Conservation (phyloP, 1,284 basidiomycete genomes). For the Rhodofomes roseus region DNA sequence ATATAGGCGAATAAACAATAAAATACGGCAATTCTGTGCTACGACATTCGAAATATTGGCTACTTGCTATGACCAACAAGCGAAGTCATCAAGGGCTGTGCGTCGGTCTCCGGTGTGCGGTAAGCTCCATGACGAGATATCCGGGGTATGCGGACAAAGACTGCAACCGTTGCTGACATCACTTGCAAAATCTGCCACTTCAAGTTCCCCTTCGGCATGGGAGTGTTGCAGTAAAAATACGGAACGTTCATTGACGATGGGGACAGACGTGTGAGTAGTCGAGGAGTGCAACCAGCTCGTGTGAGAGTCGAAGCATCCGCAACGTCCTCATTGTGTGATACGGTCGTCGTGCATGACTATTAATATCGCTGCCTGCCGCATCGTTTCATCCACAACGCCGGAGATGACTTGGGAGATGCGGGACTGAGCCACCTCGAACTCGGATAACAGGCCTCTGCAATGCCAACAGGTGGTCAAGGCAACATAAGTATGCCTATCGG, state of each 20-base stretch:
- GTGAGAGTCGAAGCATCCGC: background rate
- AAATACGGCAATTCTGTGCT: too few relatives aligned
- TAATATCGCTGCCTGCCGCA: background rate
- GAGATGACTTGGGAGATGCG: background rate
- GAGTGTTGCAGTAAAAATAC: background rate
- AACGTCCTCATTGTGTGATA: too few relatives aligned
- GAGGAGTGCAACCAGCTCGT: background rate
- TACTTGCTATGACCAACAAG: too few relatives aligned
- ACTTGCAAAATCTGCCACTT: background rate
- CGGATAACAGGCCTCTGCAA: background rate
- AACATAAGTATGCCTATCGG: too few relatives aligned
- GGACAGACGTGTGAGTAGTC: background rate
- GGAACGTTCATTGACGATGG: background rate
- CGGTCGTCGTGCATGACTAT: too few relatives aligned
- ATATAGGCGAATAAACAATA: too few relatives aligned
- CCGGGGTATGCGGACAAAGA: background rate
- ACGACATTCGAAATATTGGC: too few relatives aligned
- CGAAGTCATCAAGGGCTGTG: background rate
- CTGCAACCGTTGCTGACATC: background rate
- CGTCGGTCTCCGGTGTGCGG: background rate
- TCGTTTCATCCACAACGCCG: background rate
- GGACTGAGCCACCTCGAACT: background rate
- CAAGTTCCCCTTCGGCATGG: background rate
- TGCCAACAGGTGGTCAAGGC: too few relatives aligned
- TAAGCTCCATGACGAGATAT: background rate